Percentiles rank a stretch among this genome's conserved stretches.
Evolutionary conservation across 2,329 filamentous ascomycete genomes (phyloP).

Genomic region (Coleophoma cylindrospora): DNA sequence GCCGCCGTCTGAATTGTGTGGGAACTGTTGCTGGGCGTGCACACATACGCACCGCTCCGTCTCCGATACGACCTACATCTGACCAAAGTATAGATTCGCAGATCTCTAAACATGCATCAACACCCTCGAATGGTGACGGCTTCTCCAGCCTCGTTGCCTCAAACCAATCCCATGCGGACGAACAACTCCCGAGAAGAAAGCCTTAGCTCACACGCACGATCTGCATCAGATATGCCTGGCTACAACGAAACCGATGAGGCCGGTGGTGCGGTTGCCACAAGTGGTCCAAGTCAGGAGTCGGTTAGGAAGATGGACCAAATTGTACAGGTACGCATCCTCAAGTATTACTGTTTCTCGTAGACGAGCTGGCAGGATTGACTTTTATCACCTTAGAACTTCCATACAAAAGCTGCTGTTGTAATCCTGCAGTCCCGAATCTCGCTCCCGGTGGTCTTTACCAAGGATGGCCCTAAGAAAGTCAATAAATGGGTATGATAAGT

Average conservation of each 20-base stretch:
- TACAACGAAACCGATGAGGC: conserved; percentile 41
- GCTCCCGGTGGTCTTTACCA: conserved; percentile 48
- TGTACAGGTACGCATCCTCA: conserved; percentile 62
- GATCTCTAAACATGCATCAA: conserved; percentile 71
- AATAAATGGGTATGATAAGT: conserved; percentile 76
- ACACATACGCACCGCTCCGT: conserved; percentile 11
- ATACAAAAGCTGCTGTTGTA: conserved; percentile 79
- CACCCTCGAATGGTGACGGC: conserved; percentile 71
- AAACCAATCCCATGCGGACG: conserved; percentile 66
- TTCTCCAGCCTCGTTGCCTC: conserved; percentile 67
- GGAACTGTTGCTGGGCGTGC: too few species aligned
- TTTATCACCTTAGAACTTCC: conserved; percentile 66
- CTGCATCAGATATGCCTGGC: conserved; percentile 41
- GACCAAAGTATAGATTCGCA: conserved; percentile 4
- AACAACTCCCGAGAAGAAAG: conserved; percentile 70
- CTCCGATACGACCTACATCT: conserved; percentile 8
- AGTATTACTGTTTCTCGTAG: too few species aligned
- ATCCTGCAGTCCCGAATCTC: conserved; percentile 77
- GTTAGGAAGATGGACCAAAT: conserved; percentile 86
- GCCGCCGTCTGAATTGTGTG: background rate
- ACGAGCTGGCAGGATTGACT: conserved; percentile 13
- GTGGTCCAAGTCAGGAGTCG: conserved; percentile 57
- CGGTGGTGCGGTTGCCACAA: conserved; percentile 31
- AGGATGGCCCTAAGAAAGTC: conserved; percentile 55
- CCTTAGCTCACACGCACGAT: conserved; percentile 36